Base-by-base conservation (phyloP, 768 basidiomycete genomes). In the Pleurotus giganteus region DNA sequence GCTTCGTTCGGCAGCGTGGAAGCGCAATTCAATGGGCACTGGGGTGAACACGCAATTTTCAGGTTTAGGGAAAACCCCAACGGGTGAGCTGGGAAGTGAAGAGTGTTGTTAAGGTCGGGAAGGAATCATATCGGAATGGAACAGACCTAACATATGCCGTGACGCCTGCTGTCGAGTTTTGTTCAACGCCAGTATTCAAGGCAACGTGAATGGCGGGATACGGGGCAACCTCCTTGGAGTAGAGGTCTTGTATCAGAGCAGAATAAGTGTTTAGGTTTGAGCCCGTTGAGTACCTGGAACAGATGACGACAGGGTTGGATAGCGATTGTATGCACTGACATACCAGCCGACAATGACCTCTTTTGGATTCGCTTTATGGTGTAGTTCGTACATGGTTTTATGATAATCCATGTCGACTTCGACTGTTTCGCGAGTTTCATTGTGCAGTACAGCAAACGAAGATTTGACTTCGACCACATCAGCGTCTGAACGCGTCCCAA, bases 401-500 rank as follows among this genome's bases (percentile, higher is more conserved):
- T 95, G 94, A 71, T 98, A 97, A 47, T 96, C 94, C 86, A 94
- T 93, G 67, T 98, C 95, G 57, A 98, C 90, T 3, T 92, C 93
- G 39, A 96, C 91, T 71, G 94, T 92, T 65, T 96, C 91, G 66
- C 84, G 85, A 26, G 89, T 91, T 74, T 96, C 92, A 65, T 85
- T 89, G 70, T 98, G 94, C 41, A 95, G 80, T 27, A 98, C 93
- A 17, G 93, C 94, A 66, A 97, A 98, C 12, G 91, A 83, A 47
- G 85, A 88, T 54, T 85, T 81, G 58, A 97, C 85, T 61, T 91
- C 88, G n/a, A 51, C 23, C 58, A 98, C 74, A 55, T 83, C 77
- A 47, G 78, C 76, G 44, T 78, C 80, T 26, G 79, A 83, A 58
- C 96, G 84, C 50, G 81, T 82, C 15, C 96, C 96, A 21, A 98